Percentiles rank a stretch among this genome's conserved stretches.
Conservation (phyloP, 768 basidiomycete species). For the Boletus barrowsii region DNA sequence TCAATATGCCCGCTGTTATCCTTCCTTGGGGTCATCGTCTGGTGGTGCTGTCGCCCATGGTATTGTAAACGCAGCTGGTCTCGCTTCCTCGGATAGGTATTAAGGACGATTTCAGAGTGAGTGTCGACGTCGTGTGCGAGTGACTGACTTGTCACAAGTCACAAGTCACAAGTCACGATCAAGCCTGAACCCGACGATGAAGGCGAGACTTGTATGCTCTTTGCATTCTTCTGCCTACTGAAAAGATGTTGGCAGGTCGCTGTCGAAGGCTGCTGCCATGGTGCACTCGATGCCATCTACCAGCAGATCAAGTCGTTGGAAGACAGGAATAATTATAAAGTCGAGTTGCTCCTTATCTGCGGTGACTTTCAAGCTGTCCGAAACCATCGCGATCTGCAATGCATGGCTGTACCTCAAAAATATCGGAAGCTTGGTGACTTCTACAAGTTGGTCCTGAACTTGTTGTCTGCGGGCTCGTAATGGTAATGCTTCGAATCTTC, state of each 20-base stretch:
- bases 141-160: no score
- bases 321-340: conserved; percentile 53
- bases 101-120: no score
- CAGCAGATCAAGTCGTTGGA: conserved; percentile 64
- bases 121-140: no score
- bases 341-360: conserved; percentile 88
- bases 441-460: conserved; percentile 50
- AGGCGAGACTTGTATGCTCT: conserved; percentile 12
- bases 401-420: conserved; percentile 89
- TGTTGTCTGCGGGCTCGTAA: background rate
- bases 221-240: background rate
- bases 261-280: conserved; percentile 94
- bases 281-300: conserved; percentile 88
- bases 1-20: no score
- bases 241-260: conserved; percentile 57
- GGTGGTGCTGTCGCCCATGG: no score
- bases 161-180: no score
- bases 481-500: conserved; percentile 1
- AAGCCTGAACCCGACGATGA: conserved; percentile 12
- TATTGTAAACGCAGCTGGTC: no score
- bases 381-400: conserved; percentile 78
- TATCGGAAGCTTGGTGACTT: conserved; percentile 85
- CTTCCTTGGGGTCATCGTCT: no score
- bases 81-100: no score
- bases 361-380: conserved; percentile 96